Evolutionary conservation across 768 basidiomycete species (phyloP), one percentile per base, ranked within the genome.

Genomic region (Hericium erinaceus): DNA sequence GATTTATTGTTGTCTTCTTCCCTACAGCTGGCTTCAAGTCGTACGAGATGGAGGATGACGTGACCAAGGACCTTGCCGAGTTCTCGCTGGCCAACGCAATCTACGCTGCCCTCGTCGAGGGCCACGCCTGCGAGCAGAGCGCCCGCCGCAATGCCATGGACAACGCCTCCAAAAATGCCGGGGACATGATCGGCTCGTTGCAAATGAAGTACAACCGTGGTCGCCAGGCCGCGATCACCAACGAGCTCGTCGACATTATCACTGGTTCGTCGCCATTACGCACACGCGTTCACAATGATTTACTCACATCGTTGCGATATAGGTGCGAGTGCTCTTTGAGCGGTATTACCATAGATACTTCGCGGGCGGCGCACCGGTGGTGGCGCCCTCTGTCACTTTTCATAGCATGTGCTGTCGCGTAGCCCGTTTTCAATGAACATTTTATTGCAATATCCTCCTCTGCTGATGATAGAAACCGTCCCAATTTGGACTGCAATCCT

Each of bases 121-220:
- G 85, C 56, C 94, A 98, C 71, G 95, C 95, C 53, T 93, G 95
- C 66, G 95, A 98, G 74, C 88, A 87, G 69, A 91, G 87, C 64
- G 85, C 91, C 67, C 90, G 89, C 72, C 88, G 95, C 65, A 98
- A 95, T 65, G 97, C 97, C 67, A 99, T 99, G 97, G 97, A 98
- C 83, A 98, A 93, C 69, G 95, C 95, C 51, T 93, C 95, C 64
- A 99, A 99, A 85, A 98, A 99, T 73, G 97, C 97, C 58, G 76
- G 75, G 38, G 94, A 95, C 74, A 97, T 98, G 94, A 95, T 98
- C 68, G 73, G 73, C 60, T 72, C 77, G 48, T 79, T 98, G 52
- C 88, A 89, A 72, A 88, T 97, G 87, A 81, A 95, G 73, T 98
- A 95, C 82, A 98, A 98, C 72, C 90, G 94, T 82, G 94, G 95